Evolutionary conservation across 202 grass and related monocot species (phyloP), one percentile per base, ranked within the genome.

Genomic region (Carex arenaria): DNA sequence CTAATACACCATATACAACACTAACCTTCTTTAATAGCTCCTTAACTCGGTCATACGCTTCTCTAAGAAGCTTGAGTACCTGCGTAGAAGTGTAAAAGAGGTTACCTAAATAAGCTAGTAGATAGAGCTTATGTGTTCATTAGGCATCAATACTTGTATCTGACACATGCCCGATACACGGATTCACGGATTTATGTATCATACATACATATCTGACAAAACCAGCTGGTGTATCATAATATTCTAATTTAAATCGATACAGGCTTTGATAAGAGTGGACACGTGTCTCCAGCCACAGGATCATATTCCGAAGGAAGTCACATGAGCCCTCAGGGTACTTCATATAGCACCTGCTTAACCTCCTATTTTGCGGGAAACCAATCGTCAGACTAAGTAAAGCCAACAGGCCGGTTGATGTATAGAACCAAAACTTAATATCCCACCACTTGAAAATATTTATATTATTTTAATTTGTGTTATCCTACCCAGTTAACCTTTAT

Each of bases 41-140:
- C 18, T 89, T 94, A 60, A 99, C 97, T 54, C 97, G 91, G 49
- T 88, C 97, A 85, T 99, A 99, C 79, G 97, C 97, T 80, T 99
- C 97, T 92, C 91, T 89, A 80, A 99, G 81, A 80, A 99, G 97
- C 79, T 91, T 99, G 76, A 96, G 86, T 10, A 99, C 91, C 97
- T 99, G 85, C 65, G 81, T 80, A 77, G 64, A 43, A 60, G 52
- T 63, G 49, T 17, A 36, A 52, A 76, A 62, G 32, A 74, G 43
- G 36, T 67, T 38, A 59, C 52, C 53, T 78, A 78, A 43, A 70
- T 70, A 43, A 60, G 31, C 18, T 19, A 51, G 4, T 22, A 23
- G 42, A 47, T 26, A n/a, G 10, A 72, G 15, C 68, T 72, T 8
- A 18, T 55, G 55, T 76, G 20, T 10, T 52, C 23, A 74, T 55